Evolutionary conservation across 371 early-diverging fungal genomes (phyloP), one percentile per base, ranked within the genome.

Genomic region (Blyttiomyces sp.): DNA sequence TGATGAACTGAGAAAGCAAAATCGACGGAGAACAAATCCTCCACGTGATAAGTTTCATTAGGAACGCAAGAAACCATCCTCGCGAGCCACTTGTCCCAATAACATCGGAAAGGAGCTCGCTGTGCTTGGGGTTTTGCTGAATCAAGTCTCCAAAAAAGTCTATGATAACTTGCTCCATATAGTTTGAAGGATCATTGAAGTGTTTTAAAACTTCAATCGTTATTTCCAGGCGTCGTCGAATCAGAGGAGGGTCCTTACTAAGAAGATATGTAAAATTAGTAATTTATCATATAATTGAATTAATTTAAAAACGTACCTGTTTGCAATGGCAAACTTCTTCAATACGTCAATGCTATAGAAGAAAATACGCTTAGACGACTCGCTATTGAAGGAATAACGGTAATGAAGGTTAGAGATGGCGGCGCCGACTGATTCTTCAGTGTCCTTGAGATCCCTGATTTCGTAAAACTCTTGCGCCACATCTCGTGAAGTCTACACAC

Each of bases 361-460:
- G 33, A 65, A 56, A 23, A 65, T 54, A 17, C 52, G 36, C 24
- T 48, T 45, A 16, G 49, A 17, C 9, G 55, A 23, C 3, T 59
- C 65, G 19, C 19, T 17, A 44, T 31, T 50, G n/a, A 31, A 36
- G 0, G 49, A 36, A 53, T 54, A 65, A 23, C 56, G 45, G 34
- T 53, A 68, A 3, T 50, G 56, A 9, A 68, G 33, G 54, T 56
- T 68, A 9, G 63, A 63, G 3, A 63, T 50, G 6, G 69, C 63
- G 3, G 63, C 27, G 17, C 50, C 56, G 44, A 68, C 56, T 9
- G 69, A 45, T 4, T 57, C 42, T 19, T 56, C 54, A 43, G 54
- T 62, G 61, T 68, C 69, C 32, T 56, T 45, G 7, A 63, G 61
- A n/a, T 43, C 52, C 33, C 58, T 43, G 33, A 68, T 57, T 17